Evolutionary conservation across 495 filamentous ascomycete genomes (phyloP), one percentile per base, ranked within the genome.

Genomic region (Penicillium lividum): DNA sequence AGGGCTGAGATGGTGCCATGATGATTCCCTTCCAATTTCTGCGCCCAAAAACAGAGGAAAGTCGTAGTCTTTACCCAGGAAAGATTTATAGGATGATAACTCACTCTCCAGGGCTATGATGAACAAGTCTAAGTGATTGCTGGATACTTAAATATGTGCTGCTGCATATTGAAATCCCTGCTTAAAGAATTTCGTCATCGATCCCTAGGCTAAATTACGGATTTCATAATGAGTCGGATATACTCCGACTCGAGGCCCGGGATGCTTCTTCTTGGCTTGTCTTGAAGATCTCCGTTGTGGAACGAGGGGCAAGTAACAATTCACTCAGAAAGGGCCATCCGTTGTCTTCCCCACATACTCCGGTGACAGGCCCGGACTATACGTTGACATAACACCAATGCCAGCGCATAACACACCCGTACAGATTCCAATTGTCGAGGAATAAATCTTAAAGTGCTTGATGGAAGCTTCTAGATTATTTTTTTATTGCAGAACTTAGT

Each of bases 141-240:
- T 49, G 46, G 46, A 49, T 49, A 49, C 46, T 49, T 28, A 49
- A 28, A 49, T 49, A 49, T 49, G 46, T 49, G 27, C 46, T 49
- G 46, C 46, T 49, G 46, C 46, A 49, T 49, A 28, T 49, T 40
- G 25, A 53, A 53, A 42, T 53, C 18, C 30, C 50, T 36, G 30
- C 18, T 36, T 36, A 38, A 38, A 36, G 30, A 53, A 28, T 49
- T 49, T 49, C 27, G 22, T 49, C 27, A 49, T 49, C 46, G 46
- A 49, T 49, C 46, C 27, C 30, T 38, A 53, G 50, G 50, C 50
- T 53, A 53, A 53, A 53, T 53, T 53, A 53, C 50, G 30, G 50
- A 27, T 38, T 22, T 40, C n/a, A 36, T 53, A 53, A 25, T 36
- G n/a, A 40, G 30, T 40, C 18, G 50, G 50, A 36, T 27, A 40